A percentile compares a stretch with the other conserved stretches of the same genome.
phyloP scores from a whole-genome alignment of 805 yeast genomes.

The Saturnispora sekii region DNA sequence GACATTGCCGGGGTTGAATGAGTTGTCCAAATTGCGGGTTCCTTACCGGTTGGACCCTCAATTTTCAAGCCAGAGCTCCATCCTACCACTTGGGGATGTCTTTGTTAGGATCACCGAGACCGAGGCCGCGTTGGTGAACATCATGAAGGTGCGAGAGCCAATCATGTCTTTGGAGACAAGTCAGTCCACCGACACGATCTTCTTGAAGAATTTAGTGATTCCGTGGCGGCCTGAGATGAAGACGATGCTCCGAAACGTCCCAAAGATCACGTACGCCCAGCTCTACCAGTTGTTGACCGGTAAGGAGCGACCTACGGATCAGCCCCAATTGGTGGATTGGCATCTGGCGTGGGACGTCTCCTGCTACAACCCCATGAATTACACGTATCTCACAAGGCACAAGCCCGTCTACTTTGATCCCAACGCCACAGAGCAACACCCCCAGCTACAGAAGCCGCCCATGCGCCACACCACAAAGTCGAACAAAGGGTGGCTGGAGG shows the following conservation, averaged over 20 bases:
- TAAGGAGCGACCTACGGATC: constrained; percentile 45
- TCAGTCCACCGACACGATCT: constrained; percentile 44
- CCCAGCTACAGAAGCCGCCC: constrained; percentile 16
- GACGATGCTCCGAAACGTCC: constrained; percentile 80
- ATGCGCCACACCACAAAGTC: constrained; percentile 9
- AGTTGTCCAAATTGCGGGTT: constrained; percentile 38
- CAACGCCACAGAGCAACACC: constrained; percentile 23
- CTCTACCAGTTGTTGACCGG: constrained; percentile 66
- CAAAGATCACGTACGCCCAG: constrained; percentile 50
- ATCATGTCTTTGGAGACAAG: constrained; percentile 21
- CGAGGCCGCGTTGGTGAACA: constrained; percentile 43
- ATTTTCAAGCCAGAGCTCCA: constrained; percentile 34
- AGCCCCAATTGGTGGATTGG: constrained; percentile 37
- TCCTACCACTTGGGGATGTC: constrained; percentile 39
- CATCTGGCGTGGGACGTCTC: constrained; percentile 41
- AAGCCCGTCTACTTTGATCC: constrained; percentile 28
- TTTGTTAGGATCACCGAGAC: constrained; percentile 46
- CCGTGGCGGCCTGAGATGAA: constrained; percentile 75
- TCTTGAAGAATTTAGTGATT: constrained; percentile 54
- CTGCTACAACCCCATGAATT: constrained; percentile 29
- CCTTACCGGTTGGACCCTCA: constrained; percentile 33
- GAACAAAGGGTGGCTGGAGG: constrained; percentile 10
- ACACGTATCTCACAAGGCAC: constrained; percentile 18
- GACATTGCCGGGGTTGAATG: constrained; percentile 56
- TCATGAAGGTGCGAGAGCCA: constrained; percentile 35